These are phyloP conservation scores for Trichosporon sp. DNA, from an alignment of 1,284 basidiomycete species.

Conservation along the genomic window DNA sequence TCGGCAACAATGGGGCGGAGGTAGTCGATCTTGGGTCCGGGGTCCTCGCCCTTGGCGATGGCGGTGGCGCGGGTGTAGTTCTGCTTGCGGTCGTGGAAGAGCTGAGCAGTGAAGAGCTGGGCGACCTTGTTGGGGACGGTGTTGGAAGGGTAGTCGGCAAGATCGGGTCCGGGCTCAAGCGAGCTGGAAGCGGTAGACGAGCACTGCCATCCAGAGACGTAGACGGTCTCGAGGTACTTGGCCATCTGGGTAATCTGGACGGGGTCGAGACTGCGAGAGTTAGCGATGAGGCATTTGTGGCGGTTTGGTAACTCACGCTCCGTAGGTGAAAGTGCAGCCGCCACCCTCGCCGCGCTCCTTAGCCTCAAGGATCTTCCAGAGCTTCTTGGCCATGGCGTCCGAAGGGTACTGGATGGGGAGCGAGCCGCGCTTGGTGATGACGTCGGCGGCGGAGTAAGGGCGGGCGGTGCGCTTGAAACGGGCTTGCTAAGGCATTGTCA, in stretches of 20 bases:
- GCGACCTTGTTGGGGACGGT: constrained; percentile 68
- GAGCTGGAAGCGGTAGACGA: constrained; percentile 85
- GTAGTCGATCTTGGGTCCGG: constrained; percentile 69
- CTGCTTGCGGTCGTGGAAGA: constrained; percentile 67
- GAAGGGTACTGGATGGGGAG: constrained; percentile 85
- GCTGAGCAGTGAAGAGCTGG: constrained; percentile 66
- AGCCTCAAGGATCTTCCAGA: constrained; percentile 64
- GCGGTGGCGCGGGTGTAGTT: constrained; percentile 64
- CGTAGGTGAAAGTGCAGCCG: constrained; percentile 67
- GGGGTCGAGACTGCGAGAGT: constrained; percentile 75
- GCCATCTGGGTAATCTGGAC: constrained; percentile 97
- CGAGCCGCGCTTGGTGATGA: constrained; percentile 91
- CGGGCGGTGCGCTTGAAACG: constrained; percentile 83
- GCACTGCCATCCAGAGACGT: constrained; percentile 95
- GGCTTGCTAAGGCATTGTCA: constrained; percentile 63
- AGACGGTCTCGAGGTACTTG: constrained; percentile 87
- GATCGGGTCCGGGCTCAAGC: constrained; percentile 96
- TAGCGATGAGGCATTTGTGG: neutral
- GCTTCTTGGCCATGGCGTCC: constrained; percentile 81
- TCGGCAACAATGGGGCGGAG: constrained; percentile 91
- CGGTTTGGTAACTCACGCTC: constrained; percentile 72
- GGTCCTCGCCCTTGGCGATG: constrained; percentile 59
- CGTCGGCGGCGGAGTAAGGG: constrained; percentile 89
- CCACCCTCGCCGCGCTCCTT: constrained; percentile 57
- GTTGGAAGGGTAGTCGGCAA: constrained; percentile 73